phyloP scores from a whole-genome alignment of 495 filamentous ascomycete species.

The Talaromyces nanjingensis region DNA sequence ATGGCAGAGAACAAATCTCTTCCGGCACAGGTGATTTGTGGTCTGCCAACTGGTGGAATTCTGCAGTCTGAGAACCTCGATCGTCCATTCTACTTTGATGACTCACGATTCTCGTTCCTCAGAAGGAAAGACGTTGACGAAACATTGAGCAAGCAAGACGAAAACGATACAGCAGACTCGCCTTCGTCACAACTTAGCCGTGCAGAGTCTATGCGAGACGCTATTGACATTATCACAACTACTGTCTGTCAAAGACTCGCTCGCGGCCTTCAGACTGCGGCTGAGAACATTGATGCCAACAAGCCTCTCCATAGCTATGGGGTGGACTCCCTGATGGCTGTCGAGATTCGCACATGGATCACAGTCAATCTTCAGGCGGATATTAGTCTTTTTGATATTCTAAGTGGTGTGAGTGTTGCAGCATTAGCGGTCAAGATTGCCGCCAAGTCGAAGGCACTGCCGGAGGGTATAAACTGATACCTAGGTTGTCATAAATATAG shows the following conservation, averaged over 20 bases:
- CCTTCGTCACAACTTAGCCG: not conserved
- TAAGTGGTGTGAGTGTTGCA: slow-evolving; percentile 14
- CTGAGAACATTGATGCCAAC: slow-evolving; percentile 16
- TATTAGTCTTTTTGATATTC: slow-evolving; percentile 38
- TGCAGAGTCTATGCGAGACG: not conserved
- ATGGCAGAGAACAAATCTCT: slow-evolving; percentile 3
- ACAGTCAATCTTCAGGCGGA: slow-evolving; percentile 25
- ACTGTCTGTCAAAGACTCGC: not conserved
- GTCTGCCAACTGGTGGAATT: slow-evolving; percentile 12
- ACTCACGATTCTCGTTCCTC: slow-evolving; percentile 13
- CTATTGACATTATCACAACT: not conserved
- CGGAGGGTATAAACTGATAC: not conserved
- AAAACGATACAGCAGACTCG: not conserved
- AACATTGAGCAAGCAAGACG: not conserved
- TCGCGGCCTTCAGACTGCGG: slow-evolving; percentile 18
- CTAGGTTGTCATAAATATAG: not conserved
- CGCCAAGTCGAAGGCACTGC: not conserved
- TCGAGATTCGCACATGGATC: slow-evolving; percentile 50
- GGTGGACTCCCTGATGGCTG: slow-evolving; percentile 47
- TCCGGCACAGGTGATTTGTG: slow-evolving; percentile 12
- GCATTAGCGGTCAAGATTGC: slow-evolving; percentile 9
- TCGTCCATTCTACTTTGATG: slow-evolving; percentile 14
- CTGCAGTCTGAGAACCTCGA: slow-evolving; percentile 7
- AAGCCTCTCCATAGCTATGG: slow-evolving; percentile 30
- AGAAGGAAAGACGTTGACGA: not conserved